Base-by-base conservation (phyloP, 2,329 filamentous ascomycete species). In the Neospermospora avenae region DNA sequence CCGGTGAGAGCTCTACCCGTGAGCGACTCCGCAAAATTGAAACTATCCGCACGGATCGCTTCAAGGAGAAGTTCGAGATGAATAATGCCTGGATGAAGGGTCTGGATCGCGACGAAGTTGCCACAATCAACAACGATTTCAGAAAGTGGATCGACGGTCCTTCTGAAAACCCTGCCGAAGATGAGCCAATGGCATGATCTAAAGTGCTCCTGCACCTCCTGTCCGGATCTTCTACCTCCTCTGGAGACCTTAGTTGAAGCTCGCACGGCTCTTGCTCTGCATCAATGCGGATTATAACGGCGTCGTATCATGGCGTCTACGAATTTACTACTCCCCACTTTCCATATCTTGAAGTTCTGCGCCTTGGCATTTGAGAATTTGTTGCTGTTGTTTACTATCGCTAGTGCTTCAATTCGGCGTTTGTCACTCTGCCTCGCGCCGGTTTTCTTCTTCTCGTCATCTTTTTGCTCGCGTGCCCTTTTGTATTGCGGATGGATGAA, bases 61-160 rank as follows among this genome's bases (percentile, higher is more conserved):
- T 82, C 67, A 74, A 74, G 54, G 77, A 80, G 67, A 81, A 80
- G 63, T 82, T 81, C 57, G 75, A 80, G 60, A 80, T 79, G 64
- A 82, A 81, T 59, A 79, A 77, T 28, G 71, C 67, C 58, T 82
- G 80, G 80, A 79, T 80, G 62, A 78, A 77, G 57, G 77, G 76
- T 24, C 69, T 80, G 34, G 76, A 75, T 66, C 77, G 78, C 59
- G 78, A 80, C 59, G 73, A 81, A 63, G 79, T 81, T 34, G 77
- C 79, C 35, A 74, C 75, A 61, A 72, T 74, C 22, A 80, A 79
- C 52, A 73, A 77, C 60, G 74, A 75, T 24, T 80, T 80, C 71
- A 75, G 77, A 20, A 76, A 74, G 18, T 80, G 78, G 78, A 70
- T 79, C 44, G 73, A 75, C 57, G 74, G 76, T 2, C 70, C 65